These are phyloP conservation scores for Thecamonas trahens DNA, from an alignment of 78 protist genomes.

Conservation along the genomic window DNA sequence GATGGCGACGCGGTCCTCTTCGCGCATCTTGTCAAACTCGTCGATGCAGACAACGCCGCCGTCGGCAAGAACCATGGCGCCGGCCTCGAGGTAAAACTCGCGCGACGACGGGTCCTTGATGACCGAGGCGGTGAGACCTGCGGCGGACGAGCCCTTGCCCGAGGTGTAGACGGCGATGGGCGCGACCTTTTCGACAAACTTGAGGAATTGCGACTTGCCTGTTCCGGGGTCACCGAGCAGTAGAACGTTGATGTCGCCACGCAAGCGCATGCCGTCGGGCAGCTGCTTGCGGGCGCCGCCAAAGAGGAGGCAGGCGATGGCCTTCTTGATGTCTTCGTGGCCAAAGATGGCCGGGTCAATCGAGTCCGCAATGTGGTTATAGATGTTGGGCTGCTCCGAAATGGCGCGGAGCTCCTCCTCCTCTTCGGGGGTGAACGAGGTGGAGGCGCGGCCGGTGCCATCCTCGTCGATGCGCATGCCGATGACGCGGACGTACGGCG, in stretches of 20 bases:
- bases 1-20: conserved; percentile 86
- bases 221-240: conserved; percentile 99
- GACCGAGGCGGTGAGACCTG: conserved; percentile 99
- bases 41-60: conserved; percentile 80
- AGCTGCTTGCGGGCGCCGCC: conserved; percentile 86
- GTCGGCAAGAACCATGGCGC: conserved; percentile 99
- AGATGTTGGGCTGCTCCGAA: conserved; percentile 37
- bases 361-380: conserved; percentile 28
- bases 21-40: conserved; percentile 48
- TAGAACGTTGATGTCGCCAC: conserved; percentile 99
- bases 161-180: conserved; percentile 95
- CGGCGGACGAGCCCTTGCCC: conserved; percentile 97
- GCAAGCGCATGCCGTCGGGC: conserved; percentile 85
- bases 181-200: conserved; percentile 79
- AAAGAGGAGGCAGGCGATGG: conserved; percentile 86
- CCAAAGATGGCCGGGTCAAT: conserved; percentile 96
- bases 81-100: conserved; percentile 97
- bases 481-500: conserved; percentile 66
- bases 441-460: conserved; percentile 16
- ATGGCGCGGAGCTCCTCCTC: conserved; percentile 52
- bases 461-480: conserved; percentile 39
- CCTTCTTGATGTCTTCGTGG: conserved; percentile 84
- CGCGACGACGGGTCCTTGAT: conserved; percentile 47
- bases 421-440: conserved; percentile 43
- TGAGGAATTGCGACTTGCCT: conserved; percentile 96